phyloP scores from a whole-genome alignment of 2,329 filamentous ascomycete species.

The Penicillium italicum region DNA sequence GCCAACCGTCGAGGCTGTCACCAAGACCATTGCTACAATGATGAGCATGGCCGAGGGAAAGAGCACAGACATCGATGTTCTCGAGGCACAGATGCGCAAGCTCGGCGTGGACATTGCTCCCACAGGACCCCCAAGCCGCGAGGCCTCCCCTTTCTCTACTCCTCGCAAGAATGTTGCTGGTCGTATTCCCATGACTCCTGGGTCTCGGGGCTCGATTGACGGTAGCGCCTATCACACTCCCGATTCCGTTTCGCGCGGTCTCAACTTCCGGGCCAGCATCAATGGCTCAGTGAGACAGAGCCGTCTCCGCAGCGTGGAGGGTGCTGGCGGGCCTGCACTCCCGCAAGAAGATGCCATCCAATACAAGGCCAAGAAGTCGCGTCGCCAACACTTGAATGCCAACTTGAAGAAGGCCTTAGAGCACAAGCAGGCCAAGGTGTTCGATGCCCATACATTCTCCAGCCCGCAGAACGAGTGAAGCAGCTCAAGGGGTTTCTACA shows the following conservation, averaged over 20 bases:
- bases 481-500: too few relatives aligned
- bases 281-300: slow-evolving; percentile 35
- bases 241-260: slow-evolving; percentile 34
- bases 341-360: slow-evolving; percentile 30
- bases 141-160: slow-evolving; percentile 40
- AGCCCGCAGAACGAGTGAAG: too few relatives aligned
- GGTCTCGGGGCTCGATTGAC: slow-evolving; percentile 37
- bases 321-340: slow-evolving; percentile 22
- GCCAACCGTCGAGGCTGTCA: slow-evolving; percentile 87
- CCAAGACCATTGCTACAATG: slow-evolving; percentile 89
- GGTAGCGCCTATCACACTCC: slow-evolving; percentile 42
- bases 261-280: slow-evolving; percentile 35
- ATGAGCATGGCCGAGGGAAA: slow-evolving; percentile 88
- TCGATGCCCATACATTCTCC: too few relatives aligned
- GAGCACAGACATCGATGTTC: slow-evolving; percentile 82
- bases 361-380: slow-evolving; percentile 38
- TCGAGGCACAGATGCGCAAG: slow-evolving; percentile 81
- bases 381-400: slow-evolving; percentile 34
- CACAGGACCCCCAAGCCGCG: slow-evolving; percentile 28
- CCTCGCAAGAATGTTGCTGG: slow-evolving; percentile 30
- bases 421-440: slow-evolving; percentile 31
- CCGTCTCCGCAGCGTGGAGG: slow-evolving; percentile 33
- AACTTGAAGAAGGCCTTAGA: slow-evolving; percentile 38
- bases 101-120: slow-evolving; percentile 51
- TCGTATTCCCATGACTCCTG: slow-evolving; percentile 37